A percentile compares a stretch with the other conserved stretches of the same genome.
Evolutionary conservation across 441 rosid species (phyloP).

Genomic region (Isatis lusitanica): DNA sequence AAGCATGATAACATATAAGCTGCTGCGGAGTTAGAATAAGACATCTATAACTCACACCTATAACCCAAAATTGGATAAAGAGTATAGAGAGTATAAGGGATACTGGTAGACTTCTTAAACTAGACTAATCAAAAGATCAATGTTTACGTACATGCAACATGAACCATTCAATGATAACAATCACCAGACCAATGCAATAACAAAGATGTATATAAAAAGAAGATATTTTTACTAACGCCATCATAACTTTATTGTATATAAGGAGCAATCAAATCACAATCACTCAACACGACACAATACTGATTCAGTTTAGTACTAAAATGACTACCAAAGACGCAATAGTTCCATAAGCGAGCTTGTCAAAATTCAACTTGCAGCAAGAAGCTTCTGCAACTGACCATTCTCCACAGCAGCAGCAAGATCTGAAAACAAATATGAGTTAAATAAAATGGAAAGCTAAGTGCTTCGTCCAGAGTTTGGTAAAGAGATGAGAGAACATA

Average conservation of each 20-base stretch:
- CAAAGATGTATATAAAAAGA: too few species aligned
- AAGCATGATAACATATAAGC: slow-evolving; percentile 62
- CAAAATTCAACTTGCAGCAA: slow-evolving; percentile 41
- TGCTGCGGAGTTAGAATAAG: slow-evolving; percentile 56
- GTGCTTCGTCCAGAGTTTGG: neutral
- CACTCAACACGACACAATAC: neutral
- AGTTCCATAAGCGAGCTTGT: too few species aligned
- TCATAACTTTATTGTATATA: neutral
- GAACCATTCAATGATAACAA: neutral
- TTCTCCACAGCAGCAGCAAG: slow-evolving; percentile 46
- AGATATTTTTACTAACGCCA: neutral
- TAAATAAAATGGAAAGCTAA: neutral
- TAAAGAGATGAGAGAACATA: slow-evolving; percentile 1
- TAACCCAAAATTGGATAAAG: neutral
- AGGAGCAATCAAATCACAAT: neutral
- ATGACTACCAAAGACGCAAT: too few species aligned
- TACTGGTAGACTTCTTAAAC: neutral
- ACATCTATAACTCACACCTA: neutral
- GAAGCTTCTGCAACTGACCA: slow-evolving; percentile 70
- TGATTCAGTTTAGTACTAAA: neutral
- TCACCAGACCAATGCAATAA: neutral
- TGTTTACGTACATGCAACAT: neutral
- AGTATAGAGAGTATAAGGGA: neutral
- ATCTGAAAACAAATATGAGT: slow-evolving; percentile 44
- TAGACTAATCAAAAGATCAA: neutral